A percentile compares a stretch with the other conserved stretches of the same genome.
These are phyloP conservation scores for Cutaneotrichosporon cutaneum DNA, from an alignment of 1,284 basidiomycete species.

Conservation along the genomic window DNA sequence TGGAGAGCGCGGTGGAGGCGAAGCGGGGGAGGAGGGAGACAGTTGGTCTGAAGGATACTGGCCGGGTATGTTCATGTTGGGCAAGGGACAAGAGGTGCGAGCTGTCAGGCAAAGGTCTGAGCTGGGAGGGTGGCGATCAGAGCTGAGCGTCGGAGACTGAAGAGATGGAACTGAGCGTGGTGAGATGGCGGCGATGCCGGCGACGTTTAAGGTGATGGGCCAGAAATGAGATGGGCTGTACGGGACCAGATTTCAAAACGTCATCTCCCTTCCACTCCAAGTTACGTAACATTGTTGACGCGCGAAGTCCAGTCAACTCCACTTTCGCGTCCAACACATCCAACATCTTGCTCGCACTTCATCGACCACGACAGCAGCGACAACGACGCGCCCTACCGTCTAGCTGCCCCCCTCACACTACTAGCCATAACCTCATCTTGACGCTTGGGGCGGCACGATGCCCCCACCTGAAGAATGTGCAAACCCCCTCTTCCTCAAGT, in stretches of 20 bases:
- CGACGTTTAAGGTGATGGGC: no score
- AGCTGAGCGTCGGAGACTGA: no score
- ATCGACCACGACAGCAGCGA: background rate
- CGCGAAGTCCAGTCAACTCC: conserved; percentile 3
- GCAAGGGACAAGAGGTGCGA: background rate
- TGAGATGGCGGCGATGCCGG: no score
- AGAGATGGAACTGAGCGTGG: no score
- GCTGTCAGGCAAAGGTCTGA: background rate
- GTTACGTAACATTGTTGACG: no score
- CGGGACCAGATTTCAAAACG: no score
- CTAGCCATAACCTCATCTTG: background rate
- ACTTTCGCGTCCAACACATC: background rate
- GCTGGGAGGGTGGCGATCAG: background rate
- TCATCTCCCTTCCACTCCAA: no score
- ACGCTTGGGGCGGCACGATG: background rate
- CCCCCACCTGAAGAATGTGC: conserved; percentile 32
- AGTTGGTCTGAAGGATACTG: background rate
- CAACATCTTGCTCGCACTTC: background rate
- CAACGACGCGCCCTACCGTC: background rate
- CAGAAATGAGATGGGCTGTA: no score
- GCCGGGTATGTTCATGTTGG: background rate
- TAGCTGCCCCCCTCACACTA: no score
- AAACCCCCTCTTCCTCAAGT: conserved; percentile 50
- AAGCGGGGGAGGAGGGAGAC: background rate
- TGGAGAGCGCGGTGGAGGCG: background rate